Conservation (phyloP, 1,139 yeast species). For the Sugiyamaella sp. region DNA sequence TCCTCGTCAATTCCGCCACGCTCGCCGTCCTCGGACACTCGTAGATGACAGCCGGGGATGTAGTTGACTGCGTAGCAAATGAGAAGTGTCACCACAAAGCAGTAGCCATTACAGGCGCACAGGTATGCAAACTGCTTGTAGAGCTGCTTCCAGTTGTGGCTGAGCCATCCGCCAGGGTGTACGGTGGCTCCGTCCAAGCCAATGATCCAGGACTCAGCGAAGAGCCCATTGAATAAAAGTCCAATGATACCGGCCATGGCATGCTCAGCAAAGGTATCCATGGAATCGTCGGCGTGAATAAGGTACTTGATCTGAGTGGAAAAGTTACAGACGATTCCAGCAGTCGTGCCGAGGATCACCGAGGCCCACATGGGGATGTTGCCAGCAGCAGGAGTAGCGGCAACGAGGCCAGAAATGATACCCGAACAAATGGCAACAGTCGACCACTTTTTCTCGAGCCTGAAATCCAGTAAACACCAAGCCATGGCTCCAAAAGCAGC, state of each 20-base stretch:
- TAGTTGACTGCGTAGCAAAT: constrained; percentile 73
- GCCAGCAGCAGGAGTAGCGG: constrained; percentile 95
- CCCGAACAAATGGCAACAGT: constrained; percentile 97
- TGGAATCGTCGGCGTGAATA: constrained; percentile 82
- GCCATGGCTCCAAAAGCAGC: constrained; percentile 91
- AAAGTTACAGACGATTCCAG: constrained; percentile 87
- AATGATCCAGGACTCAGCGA: constrained; percentile 84
- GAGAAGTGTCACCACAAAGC: constrained; percentile 75
- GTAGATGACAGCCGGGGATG: constrained; percentile 80
- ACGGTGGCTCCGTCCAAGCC: constrained; percentile 80
- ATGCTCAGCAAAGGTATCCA: constrained; percentile 97
- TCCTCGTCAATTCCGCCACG: constrained; percentile 92
- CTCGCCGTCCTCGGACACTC: constrained; percentile 85
- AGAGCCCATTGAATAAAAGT: constrained; percentile 79
- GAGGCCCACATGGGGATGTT: constrained; percentile 91
- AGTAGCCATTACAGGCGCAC: constrained; percentile 72
- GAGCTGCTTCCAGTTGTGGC: constrained; percentile 87
- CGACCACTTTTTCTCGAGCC: constrained; percentile 88
- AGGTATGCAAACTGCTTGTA: constrained; percentile 88
- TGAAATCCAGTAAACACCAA: constrained; percentile 89
- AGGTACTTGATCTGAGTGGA: constrained; percentile 85
- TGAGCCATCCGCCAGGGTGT: constrained; percentile 90
- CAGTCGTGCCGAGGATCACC: constrained; percentile 74
- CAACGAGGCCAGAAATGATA: constrained; percentile 85
- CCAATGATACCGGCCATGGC: constrained; percentile 96